Base-by-base conservation (phyloP, 2,329 filamentous ascomycete genomes). In the Alternaria sp. region DNA sequence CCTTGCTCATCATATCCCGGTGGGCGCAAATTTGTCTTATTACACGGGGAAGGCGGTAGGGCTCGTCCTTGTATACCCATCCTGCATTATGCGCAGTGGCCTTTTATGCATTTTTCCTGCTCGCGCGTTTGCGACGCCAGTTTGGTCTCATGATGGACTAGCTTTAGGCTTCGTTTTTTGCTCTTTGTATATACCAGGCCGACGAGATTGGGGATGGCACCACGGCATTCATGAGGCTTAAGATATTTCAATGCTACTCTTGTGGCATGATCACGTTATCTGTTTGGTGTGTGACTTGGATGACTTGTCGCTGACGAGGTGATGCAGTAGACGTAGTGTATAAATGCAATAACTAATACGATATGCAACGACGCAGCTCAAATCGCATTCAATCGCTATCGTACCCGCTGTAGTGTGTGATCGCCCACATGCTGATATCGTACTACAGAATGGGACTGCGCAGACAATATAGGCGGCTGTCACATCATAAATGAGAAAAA, bases 41-140 rank as follows among this genome's bases (percentile, higher is more conserved):
- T 56, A 61, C 54, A 60, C 49, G 55, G 60, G 68, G 63, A 59
- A 69, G 72, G 58, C 52, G 64, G 62, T 68, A 68, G 67, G 70
- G 60, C 60, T 66, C 51, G 59, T 67, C 67, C 67, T 74, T 78
- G 73, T 78, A 79, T 78, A 79, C 76, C 77, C 76, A 70, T 71
- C 64, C 44, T 68, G 62, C 67, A 71, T 74, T 61, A 72, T 52
- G 59, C 51, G 36, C 47, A 51, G 54, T 52, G 62, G 64, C 47
- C 43, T 55, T 64, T 54, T 56, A 43, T 43, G 44, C 36, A n/a
- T 49, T 30, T 45, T 45, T 59, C 23, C 17, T 21, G 57, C 19
- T 47, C 28, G 21, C 43, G 23, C 30, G 32, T 46, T 36, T 46
- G 36, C 62, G 57, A 52, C 57, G 26, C 15, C 40, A 51, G 28